phyloP scores from a whole-genome alignment of 2,329 filamentous ascomycete species.

The Magnaporthales sp. region DNA sequence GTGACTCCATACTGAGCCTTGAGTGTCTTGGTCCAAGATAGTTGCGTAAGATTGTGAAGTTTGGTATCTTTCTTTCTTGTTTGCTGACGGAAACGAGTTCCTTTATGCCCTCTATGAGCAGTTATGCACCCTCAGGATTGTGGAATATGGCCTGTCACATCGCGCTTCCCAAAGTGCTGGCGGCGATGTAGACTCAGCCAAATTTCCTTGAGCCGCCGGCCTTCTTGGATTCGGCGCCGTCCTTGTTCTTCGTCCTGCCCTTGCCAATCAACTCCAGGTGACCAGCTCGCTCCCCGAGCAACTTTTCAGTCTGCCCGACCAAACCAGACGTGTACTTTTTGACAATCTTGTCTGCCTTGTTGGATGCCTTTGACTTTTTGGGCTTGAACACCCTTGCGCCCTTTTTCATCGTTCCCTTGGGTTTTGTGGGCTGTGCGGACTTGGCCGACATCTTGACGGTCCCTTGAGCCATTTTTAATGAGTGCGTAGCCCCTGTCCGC shows the following conservation, averaged over 20 bases:
- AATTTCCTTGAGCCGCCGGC: constrained; percentile 47
- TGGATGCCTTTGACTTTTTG: constrained; percentile 31
- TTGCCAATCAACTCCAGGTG: constrained; percentile 52
- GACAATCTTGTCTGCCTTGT: constrained; percentile 40
- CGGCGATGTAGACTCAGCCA: constrained; percentile 29
- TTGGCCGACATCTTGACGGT: constrained; percentile 37
- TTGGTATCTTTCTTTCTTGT: neutral
- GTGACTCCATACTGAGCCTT: neutral
- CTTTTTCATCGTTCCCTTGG: constrained; percentile 22
- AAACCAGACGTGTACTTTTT: constrained; percentile 47
- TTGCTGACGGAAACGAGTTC: neutral
- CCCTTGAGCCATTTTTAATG: constrained; percentile 43
- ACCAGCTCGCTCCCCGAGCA: constrained; percentile 50
- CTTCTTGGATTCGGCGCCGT: constrained; percentile 10
- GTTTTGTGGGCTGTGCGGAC: constrained; percentile 28
- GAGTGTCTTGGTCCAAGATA: too few species aligned
- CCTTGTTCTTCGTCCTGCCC: constrained; percentile 35
- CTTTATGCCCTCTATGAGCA: neutral
- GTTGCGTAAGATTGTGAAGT: neutral
- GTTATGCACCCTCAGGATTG: neutral
- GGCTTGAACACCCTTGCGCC: constrained; percentile 40
- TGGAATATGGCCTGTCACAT: neutral
- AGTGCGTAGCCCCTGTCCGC: neutral
- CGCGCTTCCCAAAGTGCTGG: neutral
- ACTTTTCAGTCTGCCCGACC: constrained; percentile 43